These are phyloP conservation scores for Poterioochromonas sp. DNA, from an alignment of 352 stramenopile genomes.

Conservation along the genomic window DNA sequence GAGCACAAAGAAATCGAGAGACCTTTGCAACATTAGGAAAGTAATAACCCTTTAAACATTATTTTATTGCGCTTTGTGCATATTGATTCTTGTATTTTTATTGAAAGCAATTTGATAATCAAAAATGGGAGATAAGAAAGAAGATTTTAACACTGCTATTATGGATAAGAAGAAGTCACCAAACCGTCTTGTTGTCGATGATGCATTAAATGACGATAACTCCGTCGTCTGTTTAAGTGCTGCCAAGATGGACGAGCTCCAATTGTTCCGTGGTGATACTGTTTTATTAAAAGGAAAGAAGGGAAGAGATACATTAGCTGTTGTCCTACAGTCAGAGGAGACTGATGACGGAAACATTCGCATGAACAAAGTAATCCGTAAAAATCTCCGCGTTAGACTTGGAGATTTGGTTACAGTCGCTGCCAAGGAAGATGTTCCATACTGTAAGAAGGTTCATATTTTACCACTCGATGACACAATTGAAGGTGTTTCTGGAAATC, in stretches of 20 bases:
- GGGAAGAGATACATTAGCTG: conserved; percentile 92
- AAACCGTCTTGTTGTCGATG: conserved; percentile 96
- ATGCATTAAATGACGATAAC: conserved; percentile 96
- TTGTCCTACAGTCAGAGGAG: conserved; percentile 91
- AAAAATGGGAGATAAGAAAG: neutral
- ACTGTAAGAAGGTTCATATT: conserved; percentile 96
- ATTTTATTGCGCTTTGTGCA: too few relatives aligned
- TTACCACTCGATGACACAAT: conserved; percentile 98
- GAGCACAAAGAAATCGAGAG: too few relatives aligned
- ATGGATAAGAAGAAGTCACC: conserved; percentile 83
- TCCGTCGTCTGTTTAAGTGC: conserved; percentile 54
- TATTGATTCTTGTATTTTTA: too few relatives aligned
- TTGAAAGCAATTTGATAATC: too few relatives aligned
- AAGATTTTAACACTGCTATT: conserved; percentile 35
- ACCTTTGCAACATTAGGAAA: too few relatives aligned
- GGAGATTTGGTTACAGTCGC: conserved; percentile 94
- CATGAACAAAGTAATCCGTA: conserved; percentile 99
- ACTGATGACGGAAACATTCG: conserved; percentile 91
- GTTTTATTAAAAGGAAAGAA: conserved; percentile 99
- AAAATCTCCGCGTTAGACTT: conserved; percentile 94
- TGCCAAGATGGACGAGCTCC: conserved; percentile 93
- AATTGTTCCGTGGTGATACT: conserved; percentile 96
- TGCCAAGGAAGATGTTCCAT: conserved; percentile 90
- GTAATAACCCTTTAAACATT: too few relatives aligned
- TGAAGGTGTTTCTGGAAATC: conserved; percentile 97